Evolutionary conservation across 345 rosid species (phyloP), one percentile per base, ranked within the genome.

Genomic region (Eucalyptus caleyi): DNA sequence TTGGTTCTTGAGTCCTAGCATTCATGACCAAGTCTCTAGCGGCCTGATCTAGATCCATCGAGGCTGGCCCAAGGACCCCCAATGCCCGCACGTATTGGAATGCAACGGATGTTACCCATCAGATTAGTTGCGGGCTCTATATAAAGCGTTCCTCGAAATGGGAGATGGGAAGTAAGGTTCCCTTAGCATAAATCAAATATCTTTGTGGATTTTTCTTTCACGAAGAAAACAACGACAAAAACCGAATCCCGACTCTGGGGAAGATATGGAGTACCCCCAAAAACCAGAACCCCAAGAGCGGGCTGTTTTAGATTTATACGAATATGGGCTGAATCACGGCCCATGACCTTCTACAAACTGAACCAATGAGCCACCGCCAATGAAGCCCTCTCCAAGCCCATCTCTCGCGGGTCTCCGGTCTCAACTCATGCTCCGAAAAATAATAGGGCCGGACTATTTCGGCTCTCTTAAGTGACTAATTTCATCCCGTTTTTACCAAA

Each of bases 21-120:
- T 18, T 51, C 23, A 18, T 18, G 54, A 51, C 54, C 23, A 51
- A 51, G 54, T 51, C 23, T 51, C 9, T 1, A 0, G 54, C 0
- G 4, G 9, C 9, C 23, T 51, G 9, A 18, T 2, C 4, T 7
- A 0, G 9, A 51, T 51, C 23, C 56, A 19, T 19, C 10, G 4
- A 53, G 24, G 9, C 56, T 0, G 2, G 9, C 4, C 1, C 56
- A 2, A 53, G 56, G 23, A 53, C 9, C 56, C 56, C 56, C 56
- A 18, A 7, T 24, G 24, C 23, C 21, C 54, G 3, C 23, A 0
- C 9, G 0, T 51, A 18, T 18, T 51, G 56, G 56, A 51, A 51
- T 51, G 56, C 56, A 53, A 67, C 16, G 40, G 77, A 67, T 67
- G 34, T 32, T 16, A 9, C 40, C 42, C 42, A 69, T 34, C 12